Evolutionary conservation across 768 basidiomycete species (phyloP).

Genomic region (Boletus fagicola): DNA sequence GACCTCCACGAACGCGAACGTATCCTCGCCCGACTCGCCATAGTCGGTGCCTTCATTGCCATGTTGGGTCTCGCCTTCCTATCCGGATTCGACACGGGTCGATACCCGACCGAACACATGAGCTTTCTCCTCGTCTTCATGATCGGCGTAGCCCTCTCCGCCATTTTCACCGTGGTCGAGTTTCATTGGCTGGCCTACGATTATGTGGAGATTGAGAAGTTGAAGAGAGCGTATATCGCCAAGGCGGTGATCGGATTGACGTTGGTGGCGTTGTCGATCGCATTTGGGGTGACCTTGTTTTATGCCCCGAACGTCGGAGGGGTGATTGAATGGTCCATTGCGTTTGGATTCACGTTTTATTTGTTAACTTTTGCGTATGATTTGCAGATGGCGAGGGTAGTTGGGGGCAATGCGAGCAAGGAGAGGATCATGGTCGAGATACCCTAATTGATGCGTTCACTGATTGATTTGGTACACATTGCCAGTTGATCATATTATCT

Average conservation of each 20-base stretch:
- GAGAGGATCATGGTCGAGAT: constrained; percentile 7
- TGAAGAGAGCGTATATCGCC: constrained; percentile 54
- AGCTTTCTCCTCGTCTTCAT: constrained; percentile 71
- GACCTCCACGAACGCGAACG: constrained; percentile 57
- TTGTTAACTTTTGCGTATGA: constrained; percentile 72
- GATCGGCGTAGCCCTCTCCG: constrained; percentile 65
- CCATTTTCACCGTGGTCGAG: constrained; percentile 73
- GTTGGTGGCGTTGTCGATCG: constrained; percentile 61
- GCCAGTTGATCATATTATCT: not conserved
- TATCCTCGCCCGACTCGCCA: constrained; percentile 54
- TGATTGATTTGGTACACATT: not conserved
- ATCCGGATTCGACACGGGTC: constrained; percentile 67
- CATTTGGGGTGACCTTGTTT: constrained; percentile 56
- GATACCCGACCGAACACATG: constrained; percentile 50
- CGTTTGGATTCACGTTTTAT: constrained; percentile 71
- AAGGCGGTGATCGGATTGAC: constrained; percentile 60
- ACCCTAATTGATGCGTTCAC: not conserved
- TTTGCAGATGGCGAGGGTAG: constrained; percentile 51
- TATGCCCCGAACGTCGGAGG: constrained; percentile 49
- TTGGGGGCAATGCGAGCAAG: not conserved
- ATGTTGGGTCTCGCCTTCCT: constrained; percentile 65
- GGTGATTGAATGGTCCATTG: constrained; percentile 74
- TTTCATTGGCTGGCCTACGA: constrained; percentile 65
- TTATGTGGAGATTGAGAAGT: constrained; percentile 41
- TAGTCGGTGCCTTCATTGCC: constrained; percentile 59